phyloP scores from a whole-genome alignment of 805 yeast species.

The Ascoidea tarda region DNA sequence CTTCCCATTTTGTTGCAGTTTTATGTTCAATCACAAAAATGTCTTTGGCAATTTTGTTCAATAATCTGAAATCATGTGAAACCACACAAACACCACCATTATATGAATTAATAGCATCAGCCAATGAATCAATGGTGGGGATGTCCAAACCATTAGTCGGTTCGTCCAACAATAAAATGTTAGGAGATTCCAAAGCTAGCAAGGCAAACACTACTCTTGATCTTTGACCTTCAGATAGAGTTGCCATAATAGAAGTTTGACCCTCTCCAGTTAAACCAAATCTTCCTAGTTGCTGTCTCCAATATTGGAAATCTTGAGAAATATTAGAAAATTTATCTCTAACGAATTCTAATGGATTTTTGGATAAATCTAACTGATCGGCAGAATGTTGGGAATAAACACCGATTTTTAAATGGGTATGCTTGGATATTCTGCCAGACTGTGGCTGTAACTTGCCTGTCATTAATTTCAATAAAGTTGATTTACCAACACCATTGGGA shows the following conservation, averaged over 20 bases:
- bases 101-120: slow-evolving; percentile 87
- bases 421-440: slow-evolving; percentile 91
- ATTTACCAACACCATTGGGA: slow-evolving; percentile 98
- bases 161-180: slow-evolving; percentile 90
- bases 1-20: slow-evolving; percentile 95
- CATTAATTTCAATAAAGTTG: slow-evolving; percentile 90
- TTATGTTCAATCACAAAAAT: slow-evolving; percentile 92
- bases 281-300: slow-evolving; percentile 97
- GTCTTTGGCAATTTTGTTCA: slow-evolving; percentile 95
- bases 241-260: slow-evolving; percentile 97
- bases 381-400: slow-evolving; percentile 98
- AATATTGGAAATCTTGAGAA: slow-evolving; percentile 97
- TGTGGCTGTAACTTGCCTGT: slow-evolving; percentile 88
- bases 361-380: slow-evolving; percentile 92
- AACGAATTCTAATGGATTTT: slow-evolving; percentile 91
- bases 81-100: slow-evolving; percentile 98
- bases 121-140: slow-evolving; percentile 94
- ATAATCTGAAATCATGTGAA: slow-evolving; percentile 96
- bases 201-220: slow-evolving; percentile 97
- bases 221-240: slow-evolving; percentile 97
- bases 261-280: slow-evolving; percentile 98
- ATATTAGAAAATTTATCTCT: slow-evolving; percentile 82
- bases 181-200: slow-evolving; percentile 89
- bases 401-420: slow-evolving; percentile 95
- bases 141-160: slow-evolving; percentile 99